phyloP scores from a whole-genome alignment of 768 basidiomycete genomes.

The Termitomyces titanicus region DNA sequence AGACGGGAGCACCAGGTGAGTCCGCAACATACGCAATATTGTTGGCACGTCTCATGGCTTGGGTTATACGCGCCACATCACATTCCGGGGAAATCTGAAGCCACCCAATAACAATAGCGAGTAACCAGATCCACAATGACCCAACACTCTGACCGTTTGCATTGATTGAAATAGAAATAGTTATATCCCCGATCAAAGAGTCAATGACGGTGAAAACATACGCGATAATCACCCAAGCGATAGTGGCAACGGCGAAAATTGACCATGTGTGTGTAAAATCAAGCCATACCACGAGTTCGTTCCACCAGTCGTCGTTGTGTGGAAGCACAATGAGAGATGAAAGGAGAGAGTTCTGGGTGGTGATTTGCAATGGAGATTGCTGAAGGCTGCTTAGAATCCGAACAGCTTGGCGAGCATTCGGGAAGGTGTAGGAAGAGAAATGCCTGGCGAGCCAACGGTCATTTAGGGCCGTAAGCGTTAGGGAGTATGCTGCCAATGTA shows the following conservation, averaged over 20 bases:
- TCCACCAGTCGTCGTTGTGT: constrained; percentile 41
- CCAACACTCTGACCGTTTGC: constrained; percentile 37
- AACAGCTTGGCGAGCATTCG: constrained; percentile 26
- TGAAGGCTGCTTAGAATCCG: constrained; percentile 35
- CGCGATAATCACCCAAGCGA: constrained; percentile 42
- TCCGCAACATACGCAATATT: constrained; percentile 25
- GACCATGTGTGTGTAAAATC: constrained; percentile 35
- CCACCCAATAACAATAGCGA: constrained; percentile 41
- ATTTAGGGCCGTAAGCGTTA: constrained; percentile 40
- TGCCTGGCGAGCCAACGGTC: constrained; percentile 34
- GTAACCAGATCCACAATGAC: constrained; percentile 41
- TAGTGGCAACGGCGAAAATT: constrained; percentile 33
- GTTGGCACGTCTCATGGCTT: constrained; percentile 28
- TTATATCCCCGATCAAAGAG: constrained; percentile 23
- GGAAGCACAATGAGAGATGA: constrained; percentile 39
- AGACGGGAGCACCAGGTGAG: background rate
- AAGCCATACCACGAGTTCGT: constrained; percentile 24
- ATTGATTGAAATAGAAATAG: constrained; percentile 15
- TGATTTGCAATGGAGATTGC: constrained; percentile 34
- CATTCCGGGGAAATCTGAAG: constrained; percentile 39
- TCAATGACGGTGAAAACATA: constrained; percentile 36
- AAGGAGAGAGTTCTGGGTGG: constrained; percentile 23
- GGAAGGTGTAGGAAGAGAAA: constrained; percentile 26
- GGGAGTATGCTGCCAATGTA: constrained; percentile 39
- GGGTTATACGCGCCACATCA: constrained; percentile 25